A percentile compares a stretch with the other conserved stretches of the same genome.
Conservation (phyloP, 2,329 filamentous ascomycete genomes). For the Arthrobotrys musiformis region DNA sequence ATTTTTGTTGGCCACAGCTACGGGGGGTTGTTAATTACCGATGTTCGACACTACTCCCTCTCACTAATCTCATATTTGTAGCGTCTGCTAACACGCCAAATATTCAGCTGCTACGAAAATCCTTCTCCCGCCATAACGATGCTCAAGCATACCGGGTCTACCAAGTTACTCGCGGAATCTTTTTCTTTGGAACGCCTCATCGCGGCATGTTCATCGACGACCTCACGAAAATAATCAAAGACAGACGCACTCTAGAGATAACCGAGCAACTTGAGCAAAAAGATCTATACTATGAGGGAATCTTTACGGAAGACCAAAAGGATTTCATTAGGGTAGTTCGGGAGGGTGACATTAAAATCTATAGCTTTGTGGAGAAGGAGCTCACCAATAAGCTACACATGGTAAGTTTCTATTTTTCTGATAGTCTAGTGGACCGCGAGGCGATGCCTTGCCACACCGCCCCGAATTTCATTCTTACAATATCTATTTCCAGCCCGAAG, state of each 20-base stretch:
- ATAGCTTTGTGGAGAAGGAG: background rate
- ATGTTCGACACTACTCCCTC: background rate
- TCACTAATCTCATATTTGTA: no score
- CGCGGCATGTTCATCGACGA: background rate
- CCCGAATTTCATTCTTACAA: background rate
- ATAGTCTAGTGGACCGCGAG: no score
- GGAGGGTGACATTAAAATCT: background rate
- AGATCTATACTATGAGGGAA: background rate
- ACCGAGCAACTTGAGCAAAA: background rate
- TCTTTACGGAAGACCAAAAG: background rate
- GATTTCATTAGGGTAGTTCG: background rate
- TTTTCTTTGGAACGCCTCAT: background rate
- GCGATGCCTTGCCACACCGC: no score
- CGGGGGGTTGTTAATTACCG: background rate
- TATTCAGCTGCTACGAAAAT: background rate
- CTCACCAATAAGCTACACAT: background rate
- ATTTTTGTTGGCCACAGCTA: background rate
- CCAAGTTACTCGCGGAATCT: background rate
- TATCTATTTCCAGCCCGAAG: background rate
- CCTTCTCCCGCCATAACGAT: background rate
- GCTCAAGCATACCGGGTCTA: background rate
- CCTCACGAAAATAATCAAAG: background rate
- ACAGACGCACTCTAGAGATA: background rate
- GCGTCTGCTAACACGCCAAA: no score
- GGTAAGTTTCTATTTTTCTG: background rate